phyloP scores from a whole-genome alignment of 495 filamentous ascomycete genomes.

The Penicillium egyptiacum region DNA sequence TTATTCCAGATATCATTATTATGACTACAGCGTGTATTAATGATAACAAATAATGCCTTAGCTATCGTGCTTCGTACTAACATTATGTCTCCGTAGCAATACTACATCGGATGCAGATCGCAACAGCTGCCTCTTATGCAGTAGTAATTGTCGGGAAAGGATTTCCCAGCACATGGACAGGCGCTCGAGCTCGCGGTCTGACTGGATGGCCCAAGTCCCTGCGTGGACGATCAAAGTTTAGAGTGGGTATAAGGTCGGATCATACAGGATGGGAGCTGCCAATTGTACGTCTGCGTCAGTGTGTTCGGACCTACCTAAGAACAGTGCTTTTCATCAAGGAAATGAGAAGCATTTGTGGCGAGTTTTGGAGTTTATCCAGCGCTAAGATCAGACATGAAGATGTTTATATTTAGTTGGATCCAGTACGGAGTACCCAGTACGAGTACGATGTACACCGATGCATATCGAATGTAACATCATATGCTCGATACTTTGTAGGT shows the following conservation, averaged over 20 bases:
- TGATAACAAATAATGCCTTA: neutral
- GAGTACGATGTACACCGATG: neutral
- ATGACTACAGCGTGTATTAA: neutral
- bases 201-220: constrained; percentile 17
- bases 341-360: constrained; percentile 8
- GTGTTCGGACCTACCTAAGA: constrained; percentile 10
- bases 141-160: neutral
- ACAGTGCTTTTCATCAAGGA: constrained; percentile 5
- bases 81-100: neutral
- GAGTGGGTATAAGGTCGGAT: constrained; percentile 12
- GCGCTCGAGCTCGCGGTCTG: constrained; percentile 11
- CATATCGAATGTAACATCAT: constrained; percentile 2
- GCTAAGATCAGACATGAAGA: constrained; percentile 17
- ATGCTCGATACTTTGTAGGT: too few relatives aligned
- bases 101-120: constrained; percentile 5
- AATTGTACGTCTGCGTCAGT: constrained; percentile 2
- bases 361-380: constrained; percentile 8
- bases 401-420: constrained; percentile 20
- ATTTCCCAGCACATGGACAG: constrained; percentile 1
- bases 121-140: neutral
- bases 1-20: neutral
- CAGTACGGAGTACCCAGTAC: neutral
- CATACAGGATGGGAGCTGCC: constrained; percentile 9
- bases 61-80: neutral
- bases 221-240: constrained; percentile 20